Base-by-base conservation (phyloP, 345 rosid species). In the Populus nigra region DNA sequence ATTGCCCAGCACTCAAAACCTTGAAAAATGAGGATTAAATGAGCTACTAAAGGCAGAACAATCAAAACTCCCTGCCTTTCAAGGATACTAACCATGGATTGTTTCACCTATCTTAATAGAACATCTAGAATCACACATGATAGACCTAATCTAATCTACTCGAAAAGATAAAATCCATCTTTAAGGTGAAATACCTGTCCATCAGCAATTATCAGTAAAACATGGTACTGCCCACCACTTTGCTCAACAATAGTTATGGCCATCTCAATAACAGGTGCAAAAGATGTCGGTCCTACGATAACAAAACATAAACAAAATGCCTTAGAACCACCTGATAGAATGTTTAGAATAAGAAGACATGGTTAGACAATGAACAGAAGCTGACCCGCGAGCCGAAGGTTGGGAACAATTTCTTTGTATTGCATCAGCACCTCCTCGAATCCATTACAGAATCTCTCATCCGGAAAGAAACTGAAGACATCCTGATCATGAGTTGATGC, bases 401-500 rank as follows among this genome's bases (percentile, higher is more conserved):
- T 88, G 15, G 98, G 99, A 75, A 88, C 88, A 8, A 96, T 89
- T 43, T 92, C 93, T 85, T 87, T 91, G 80, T 94, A 96, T 61
- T 86, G 90, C 70, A 81, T 53, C 35, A 96, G 90, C 41, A 92
- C 97, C 78, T 94, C 97, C 83, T 96, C 98, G 63, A 96, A 96
- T 45, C 99, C 99, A 23, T 86, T 77, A 74, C 97, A 96, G 82
- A 71, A 79, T 66, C 83, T 78, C 77, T 91, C 97, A 43, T 89
- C 89, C 0, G 85, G 82, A 84, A 82, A 82, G 89, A 96, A 96
- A 83, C 91, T 85, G 81, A 96, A 92, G 27, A 96, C 95, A 59
- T 96, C 98, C 81, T 92, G 97, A 80, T 94, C 98, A 79, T 94
- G 98, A 0, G 99, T 94, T 50, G 96, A 87, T 53, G 98, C 97